Conservation (phyloP, 2,329 filamentous ascomycete genomes). For the Trematosphaeria pertusa region DNA sequence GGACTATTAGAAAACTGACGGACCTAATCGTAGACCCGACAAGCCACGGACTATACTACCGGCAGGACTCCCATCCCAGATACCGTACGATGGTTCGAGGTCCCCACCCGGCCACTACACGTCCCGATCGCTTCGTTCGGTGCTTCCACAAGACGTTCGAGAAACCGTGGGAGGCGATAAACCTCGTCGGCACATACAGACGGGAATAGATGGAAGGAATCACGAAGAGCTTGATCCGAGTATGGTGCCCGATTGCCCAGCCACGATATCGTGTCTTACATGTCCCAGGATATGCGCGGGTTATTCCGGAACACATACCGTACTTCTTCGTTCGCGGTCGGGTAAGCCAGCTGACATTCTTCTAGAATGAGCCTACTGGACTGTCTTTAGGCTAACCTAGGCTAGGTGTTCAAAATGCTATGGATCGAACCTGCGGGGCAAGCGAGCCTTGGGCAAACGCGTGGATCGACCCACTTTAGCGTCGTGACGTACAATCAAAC, state of each 20-base stretch:
- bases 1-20: too few relatives aligned
- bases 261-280: neutral
- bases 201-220: neutral
- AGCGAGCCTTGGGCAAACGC: slow-evolving; percentile 10
- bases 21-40: too few relatives aligned
- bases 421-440: slow-evolving; percentile 26
- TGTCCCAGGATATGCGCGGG: neutral
- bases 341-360: too few relatives aligned
- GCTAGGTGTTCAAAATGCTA: slow-evolving; percentile 28
- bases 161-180: neutral
- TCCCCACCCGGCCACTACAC: neutral
- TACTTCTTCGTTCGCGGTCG: slow-evolving; percentile 1
- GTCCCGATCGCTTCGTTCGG: neutral
- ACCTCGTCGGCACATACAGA: neutral
- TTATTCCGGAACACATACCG: neutral
- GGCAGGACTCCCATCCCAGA: neutral
- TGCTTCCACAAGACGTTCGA: neutral
- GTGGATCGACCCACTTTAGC: slow-evolving; percentile 25
- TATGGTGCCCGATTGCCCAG: neutral
- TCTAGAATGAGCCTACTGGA: too few relatives aligned
- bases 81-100: neutral
- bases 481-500: slow-evolving; percentile 12
- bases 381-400: too few relatives aligned
- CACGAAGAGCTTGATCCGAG: neutral
- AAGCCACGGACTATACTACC: neutral